Evolutionary conservation across 2,329 filamentous ascomycete species (phyloP), one percentile per base, ranked within the genome.

Genomic region (Alternaria longipes): DNA sequence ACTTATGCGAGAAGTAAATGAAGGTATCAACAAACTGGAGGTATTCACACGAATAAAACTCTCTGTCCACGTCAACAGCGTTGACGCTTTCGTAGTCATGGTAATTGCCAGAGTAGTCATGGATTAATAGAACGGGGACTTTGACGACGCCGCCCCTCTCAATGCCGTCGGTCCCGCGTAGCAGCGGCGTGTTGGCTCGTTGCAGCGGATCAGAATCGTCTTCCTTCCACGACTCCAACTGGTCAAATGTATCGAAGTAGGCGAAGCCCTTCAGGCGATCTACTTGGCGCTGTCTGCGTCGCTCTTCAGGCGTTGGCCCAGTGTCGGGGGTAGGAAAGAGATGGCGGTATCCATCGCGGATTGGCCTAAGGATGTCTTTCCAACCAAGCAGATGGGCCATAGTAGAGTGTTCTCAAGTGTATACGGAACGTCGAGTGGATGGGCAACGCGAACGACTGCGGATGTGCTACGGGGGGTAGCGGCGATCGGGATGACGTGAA

Each of bases 1-100:
- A 74, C 59, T 82, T 82, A 64, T 84, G 81, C 1, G 81, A 82
- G 59, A 84, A 83, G 65, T 84, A 84, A n/a, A 82, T 70, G 62
- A 84, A 83, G 1, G 71, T 74, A 41, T 81, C 77, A 16, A 83
- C 74, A 57, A 74, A 78, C 64, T 83, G 80, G 38, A 83, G 74
- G 57, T 83, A 80, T 62, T 82, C 75, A 69, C 80, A 81, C 3
- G 74, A 72, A 63, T 84, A 83, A 16, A 63, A 67, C 36, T 78
- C 72, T 5, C 71, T 59, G 2, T 71, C 62, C 1, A 79, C 60
- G 5, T 70, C 70, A 41, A 60, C 51, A 12, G 70, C 73, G 38
- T 80, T 78, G 11, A 69, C 67, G 32, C 72, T 70, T 63, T 83
- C 82, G 30, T 82, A 81, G 12, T 78, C 74, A 49, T 82, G 81